Conservation (phyloP, 169 alveolate genomes). For the Plasmodium falciparum region DNA sequence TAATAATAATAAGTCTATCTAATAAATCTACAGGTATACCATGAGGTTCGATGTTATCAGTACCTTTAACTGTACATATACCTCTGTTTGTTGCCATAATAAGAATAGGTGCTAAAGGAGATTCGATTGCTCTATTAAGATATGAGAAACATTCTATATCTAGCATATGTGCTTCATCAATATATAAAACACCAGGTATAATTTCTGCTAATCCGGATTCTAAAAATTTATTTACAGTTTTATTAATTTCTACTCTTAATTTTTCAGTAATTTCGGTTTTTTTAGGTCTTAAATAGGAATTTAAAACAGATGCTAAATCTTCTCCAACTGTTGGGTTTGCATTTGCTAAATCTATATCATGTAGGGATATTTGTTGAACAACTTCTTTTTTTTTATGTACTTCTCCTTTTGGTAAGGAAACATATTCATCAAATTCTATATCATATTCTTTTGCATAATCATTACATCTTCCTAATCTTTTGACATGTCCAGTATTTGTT, state of each 20-base stretch:
- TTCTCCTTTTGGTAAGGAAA: slow-evolving; percentile 99
- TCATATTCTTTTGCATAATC: slow-evolving; percentile 98
- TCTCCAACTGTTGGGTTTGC: slow-evolving; percentile 98
- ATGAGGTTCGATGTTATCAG: slow-evolving; percentile 98
- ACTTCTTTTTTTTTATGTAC: slow-evolving; percentile 99
- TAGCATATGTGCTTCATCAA: slow-evolving; percentile 99
- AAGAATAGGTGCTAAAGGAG: slow-evolving; percentile 98
- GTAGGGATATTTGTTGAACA: slow-evolving; percentile 99
- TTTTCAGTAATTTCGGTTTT: slow-evolving; percentile 99
- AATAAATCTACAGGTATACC: slow-evolving; percentile 99
- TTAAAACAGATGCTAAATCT: slow-evolving; percentile 97
- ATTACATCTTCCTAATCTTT: slow-evolving; percentile 99
- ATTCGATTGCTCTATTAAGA: slow-evolving; percentile 98
- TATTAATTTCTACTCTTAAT: slow-evolving; percentile 98
- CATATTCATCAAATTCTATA: slow-evolving; percentile 99
- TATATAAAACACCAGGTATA: slow-evolving; percentile 99
- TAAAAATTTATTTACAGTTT: slow-evolving; percentile 97
- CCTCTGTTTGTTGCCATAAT: slow-evolving; percentile 99
- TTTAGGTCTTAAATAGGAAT: slow-evolving; percentile 96
- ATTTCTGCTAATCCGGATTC: slow-evolving; percentile 99
- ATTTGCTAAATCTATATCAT: slow-evolving; percentile 99
- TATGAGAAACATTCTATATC: slow-evolving; percentile 99
- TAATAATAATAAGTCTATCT: slow-evolving; percentile 98
- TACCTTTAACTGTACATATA: slow-evolving; percentile 96
- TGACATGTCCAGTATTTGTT: slow-evolving; percentile 96